Conservation (phyloP, 176 grass and related monocot genomes). For the Aegilops umbellulata region DNA sequence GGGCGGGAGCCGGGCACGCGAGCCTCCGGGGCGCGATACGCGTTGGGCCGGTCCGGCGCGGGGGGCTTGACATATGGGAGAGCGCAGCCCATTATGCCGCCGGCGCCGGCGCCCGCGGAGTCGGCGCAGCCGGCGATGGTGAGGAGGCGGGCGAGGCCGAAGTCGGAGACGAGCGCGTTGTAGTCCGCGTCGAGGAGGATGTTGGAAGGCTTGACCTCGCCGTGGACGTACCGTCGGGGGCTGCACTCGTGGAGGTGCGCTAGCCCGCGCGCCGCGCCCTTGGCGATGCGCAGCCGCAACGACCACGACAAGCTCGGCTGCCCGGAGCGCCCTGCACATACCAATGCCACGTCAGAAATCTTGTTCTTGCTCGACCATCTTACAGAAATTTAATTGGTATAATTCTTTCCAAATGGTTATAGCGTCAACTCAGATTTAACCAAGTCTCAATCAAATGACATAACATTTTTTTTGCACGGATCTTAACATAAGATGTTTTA, state of each 20-base stretch:
- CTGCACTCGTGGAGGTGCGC: constrained; percentile 88
- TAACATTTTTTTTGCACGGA: too few relatives aligned
- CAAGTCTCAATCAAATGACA: too few relatives aligned
- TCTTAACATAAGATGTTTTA: too few relatives aligned
- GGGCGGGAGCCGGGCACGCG: background rate
- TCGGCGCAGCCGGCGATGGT: constrained; percentile 48
- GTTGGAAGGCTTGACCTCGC: constrained; percentile 76
- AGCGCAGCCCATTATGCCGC: constrained; percentile 39
- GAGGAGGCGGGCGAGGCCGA: constrained; percentile 73
- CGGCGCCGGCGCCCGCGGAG: background rate
- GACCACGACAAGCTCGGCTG: constrained; percentile 56
- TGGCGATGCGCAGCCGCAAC: constrained; percentile 56
- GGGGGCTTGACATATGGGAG: constrained; percentile 48
- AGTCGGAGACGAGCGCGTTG: constrained; percentile 60
- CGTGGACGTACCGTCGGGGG: constrained; percentile 75
- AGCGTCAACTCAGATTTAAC: too few relatives aligned
- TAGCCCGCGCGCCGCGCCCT: constrained; percentile 57
- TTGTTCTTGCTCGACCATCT: too few relatives aligned
- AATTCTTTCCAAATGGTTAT: too few relatives aligned
- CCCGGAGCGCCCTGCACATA: constrained; percentile 21
- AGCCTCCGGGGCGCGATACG: constrained; percentile 62
- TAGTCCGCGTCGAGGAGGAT: constrained; percentile 79
- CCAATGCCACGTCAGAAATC: background rate
- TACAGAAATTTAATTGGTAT: too few relatives aligned
- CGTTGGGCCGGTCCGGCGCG: background rate